Evolutionary conservation across 139 green algal genomes (phyloP), one percentile per base, ranked within the genome.

Genomic region (Ettlia oleoabundans): DNA sequence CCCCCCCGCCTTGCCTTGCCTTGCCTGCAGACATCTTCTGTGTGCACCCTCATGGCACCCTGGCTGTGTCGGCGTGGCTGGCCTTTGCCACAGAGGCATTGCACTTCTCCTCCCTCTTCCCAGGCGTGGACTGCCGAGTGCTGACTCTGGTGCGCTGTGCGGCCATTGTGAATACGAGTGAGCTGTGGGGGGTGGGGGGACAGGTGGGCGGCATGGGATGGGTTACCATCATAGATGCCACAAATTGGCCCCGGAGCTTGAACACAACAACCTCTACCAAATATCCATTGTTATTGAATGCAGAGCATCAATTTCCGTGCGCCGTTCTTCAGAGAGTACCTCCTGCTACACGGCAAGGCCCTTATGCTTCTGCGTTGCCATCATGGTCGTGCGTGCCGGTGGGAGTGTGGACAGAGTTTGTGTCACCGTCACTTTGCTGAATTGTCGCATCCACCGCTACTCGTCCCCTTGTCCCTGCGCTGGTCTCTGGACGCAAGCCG

Each of bases 21-120:
- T n/a, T n/a, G n/a, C n/a, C 13, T 37, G 53, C 73, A 80, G 52
- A 84, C 53, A 76, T 88, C 30, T 88, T 88, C 68, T 58, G 40
- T n/a, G 32, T 38, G 9, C 80, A 86, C 58, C 84, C 84, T 33
- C 84, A 88, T 47, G 84, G 79, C 32, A 64, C 83, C 21, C 30
- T 88, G 19, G 52, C 43, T 83, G 51, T 37, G 41, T 24, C 13
- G 43, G 24, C 32, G n/a, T 80, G 70, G 70, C 80, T 85, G 32
- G 43, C 61, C 55, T 84, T 88, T 51, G 63, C 51, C 41, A 78
- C 61, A n/a, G 30, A 78, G 2, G 84, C 78, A 1, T 52, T 86
- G 33, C 73, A 73, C 52, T 88, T 88, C 21, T n/a, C 43, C 30
- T 53, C 24, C n/a, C 71, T 88, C 52, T 88, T 88, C 52, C 84